Conservation (phyloP, 441 rosid species). For the Euphorbia schlechtendalii region DNA sequence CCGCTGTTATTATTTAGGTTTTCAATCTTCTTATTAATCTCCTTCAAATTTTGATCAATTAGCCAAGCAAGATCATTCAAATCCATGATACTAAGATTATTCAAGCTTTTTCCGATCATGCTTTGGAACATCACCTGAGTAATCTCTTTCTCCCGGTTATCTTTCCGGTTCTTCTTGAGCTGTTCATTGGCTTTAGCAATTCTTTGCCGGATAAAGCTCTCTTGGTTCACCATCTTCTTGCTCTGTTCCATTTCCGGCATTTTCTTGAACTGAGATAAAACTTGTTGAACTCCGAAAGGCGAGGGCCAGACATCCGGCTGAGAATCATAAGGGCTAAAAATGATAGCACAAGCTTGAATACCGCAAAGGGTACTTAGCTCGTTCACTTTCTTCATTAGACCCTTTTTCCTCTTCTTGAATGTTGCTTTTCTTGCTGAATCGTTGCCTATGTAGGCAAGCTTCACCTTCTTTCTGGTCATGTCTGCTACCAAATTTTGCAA, state of each 20-base stretch:
- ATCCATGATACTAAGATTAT: slow-evolving; percentile 21
- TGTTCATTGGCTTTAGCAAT: slow-evolving; percentile 30
- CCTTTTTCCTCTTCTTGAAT: slow-evolving; percentile 56
- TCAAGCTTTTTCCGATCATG: slow-evolving; percentile 20
- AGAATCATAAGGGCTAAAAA: slow-evolving; percentile 36
- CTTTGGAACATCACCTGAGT: slow-evolving; percentile 35
- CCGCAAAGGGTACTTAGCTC: slow-evolving; percentile 37
- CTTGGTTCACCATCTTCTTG: slow-evolving; percentile 56
- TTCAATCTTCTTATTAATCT: slow-evolving; percentile 15
- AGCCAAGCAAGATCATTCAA: slow-evolving; percentile 34
- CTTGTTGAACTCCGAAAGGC: slow-evolving; percentile 19
- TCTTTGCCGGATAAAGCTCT: slow-evolving; percentile 35
- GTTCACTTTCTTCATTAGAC: slow-evolving; percentile 34
- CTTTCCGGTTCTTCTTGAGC: slow-evolving; percentile 31
- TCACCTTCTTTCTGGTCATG: slow-evolving; percentile 64
- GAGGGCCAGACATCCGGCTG: slow-evolving; percentile 56
- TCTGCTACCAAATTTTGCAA: too few species aligned
- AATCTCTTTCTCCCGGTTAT: slow-evolving; percentile 40
- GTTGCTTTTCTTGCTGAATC: slow-evolving; percentile 50
- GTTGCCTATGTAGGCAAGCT: slow-evolving; percentile 40
- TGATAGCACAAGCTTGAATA: slow-evolving; percentile 26
- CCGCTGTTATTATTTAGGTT: not conserved
- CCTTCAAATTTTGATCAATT: slow-evolving; percentile 27
- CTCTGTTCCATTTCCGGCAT: slow-evolving; percentile 39
- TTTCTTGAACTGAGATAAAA: slow-evolving; percentile 32